These are phyloP conservation scores for Tuber borchii DNA, from an alignment of 495 filamentous ascomycete genomes.

Conservation along the genomic window DNA sequence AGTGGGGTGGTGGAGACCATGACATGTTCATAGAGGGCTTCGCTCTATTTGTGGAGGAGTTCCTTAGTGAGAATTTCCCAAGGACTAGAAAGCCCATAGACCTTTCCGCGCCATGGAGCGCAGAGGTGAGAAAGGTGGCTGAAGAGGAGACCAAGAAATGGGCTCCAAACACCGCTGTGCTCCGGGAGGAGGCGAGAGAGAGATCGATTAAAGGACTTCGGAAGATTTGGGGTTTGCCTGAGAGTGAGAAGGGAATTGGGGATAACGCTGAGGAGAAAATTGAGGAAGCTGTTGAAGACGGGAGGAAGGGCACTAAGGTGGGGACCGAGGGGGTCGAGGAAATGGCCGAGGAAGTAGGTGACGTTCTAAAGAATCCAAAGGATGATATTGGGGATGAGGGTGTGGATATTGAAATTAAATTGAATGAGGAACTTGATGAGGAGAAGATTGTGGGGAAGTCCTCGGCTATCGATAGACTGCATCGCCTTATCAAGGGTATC, in stretches of 20 bases:
- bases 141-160: neutral
- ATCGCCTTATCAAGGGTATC: neutral
- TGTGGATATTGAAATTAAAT: neutral
- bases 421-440: neutral
- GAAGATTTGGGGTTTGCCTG: neutral
- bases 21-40: neutral
- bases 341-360: neutral
- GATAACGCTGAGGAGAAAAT: neutral
- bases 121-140: neutral
- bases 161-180: neutral
- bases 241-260: neutral
- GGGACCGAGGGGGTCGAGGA: neutral
- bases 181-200: neutral
- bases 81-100: neutral
- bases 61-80: neutral
- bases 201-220: neutral
- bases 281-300: neutral
- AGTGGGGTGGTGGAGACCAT: slow-evolving; percentile 12
- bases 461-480: neutral
- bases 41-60: neutral
- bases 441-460: neutral
- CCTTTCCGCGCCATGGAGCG: neutral
- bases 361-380: neutral
- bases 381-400: neutral
- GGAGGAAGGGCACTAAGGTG: neutral